Evolutionary conservation across 139 green algal species (phyloP).

Genomic region (Volvox africanus): DNA sequence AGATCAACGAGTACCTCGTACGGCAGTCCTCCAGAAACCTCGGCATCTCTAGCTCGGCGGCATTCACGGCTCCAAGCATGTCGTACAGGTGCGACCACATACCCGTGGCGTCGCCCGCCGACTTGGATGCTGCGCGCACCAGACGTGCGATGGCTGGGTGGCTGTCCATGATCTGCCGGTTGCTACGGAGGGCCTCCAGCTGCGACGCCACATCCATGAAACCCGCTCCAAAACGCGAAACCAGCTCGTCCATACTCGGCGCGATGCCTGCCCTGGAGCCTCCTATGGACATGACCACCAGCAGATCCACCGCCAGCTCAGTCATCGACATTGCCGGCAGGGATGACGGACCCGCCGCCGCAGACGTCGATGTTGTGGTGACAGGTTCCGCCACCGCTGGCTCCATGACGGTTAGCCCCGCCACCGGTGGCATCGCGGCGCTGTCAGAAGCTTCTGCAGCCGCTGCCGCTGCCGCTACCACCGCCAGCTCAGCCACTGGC

Average conservation of each 20-base stretch:
- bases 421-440: neutral
- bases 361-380: neutral
- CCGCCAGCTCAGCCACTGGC: neutral
- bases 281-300: constrained; percentile 12
- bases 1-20: neutral
- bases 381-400: neutral
- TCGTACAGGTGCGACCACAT: constrained; percentile 39
- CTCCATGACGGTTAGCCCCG: neutral
- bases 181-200: neutral
- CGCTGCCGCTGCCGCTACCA: neutral
- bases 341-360: neutral
- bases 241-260: neutral
- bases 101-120: neutral
- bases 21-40: constrained; percentile 1
- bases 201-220: constrained; percentile 15
- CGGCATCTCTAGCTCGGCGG: constrained; percentile 11
- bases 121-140: neutral
- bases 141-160: constrained; percentile 16
- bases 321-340: neutral
- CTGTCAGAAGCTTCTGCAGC: neutral
- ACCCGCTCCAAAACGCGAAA: neutral
- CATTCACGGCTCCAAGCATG: neutral
- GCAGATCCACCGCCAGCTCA: constrained; percentile 17
- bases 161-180: neutral
- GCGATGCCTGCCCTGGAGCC: neutral